Conservation (phyloP, 2,329 filamentous ascomycete genomes). For the Neoscytalidium dimidiatum region DNA sequence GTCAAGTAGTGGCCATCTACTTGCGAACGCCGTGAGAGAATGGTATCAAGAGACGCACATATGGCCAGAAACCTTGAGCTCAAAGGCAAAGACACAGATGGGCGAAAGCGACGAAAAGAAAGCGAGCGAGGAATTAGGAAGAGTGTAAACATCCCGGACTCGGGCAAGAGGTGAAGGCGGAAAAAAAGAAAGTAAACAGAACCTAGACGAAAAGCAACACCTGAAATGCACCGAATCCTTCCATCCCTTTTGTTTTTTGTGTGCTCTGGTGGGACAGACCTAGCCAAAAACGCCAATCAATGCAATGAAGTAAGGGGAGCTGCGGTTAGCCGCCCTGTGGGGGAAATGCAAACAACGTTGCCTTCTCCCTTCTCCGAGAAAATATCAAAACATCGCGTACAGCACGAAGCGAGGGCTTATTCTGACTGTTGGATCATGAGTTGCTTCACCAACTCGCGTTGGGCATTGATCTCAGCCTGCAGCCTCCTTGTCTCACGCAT, state of each 20-base stretch:
- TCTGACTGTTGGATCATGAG: constrained; percentile 36
- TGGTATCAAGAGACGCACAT: neutral
- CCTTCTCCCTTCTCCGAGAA: neutral
- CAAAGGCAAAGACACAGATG: neutral
- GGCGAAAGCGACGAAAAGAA: neutral
- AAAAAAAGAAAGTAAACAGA: neutral
- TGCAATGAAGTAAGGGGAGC: constrained; percentile 14
- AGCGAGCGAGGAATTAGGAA: neutral
- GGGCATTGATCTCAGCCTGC: constrained; percentile 66
- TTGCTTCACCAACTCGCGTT: constrained; percentile 61
- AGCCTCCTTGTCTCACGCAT: constrained; percentile 70
- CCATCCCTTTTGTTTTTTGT: constrained; percentile 7
- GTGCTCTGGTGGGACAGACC: constrained; percentile 9
- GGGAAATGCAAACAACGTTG: neutral
- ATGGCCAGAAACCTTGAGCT: neutral
- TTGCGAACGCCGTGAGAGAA: neutral
- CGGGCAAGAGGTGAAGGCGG: neutral
- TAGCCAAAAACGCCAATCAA: constrained; percentile 15
- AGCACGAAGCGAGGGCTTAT: neutral
- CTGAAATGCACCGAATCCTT: constrained; percentile 11
- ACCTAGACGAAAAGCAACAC: neutral
- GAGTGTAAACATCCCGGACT: neutral
- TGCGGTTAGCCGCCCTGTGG: neutral
- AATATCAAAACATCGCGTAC: neutral
- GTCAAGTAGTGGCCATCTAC: constrained; percentile 15